Percentiles rank a stretch among this genome's conserved stretches.
Evolutionary conservation across 306 rosid species (phyloP).

Genomic region (Luffa acutangula): DNA sequence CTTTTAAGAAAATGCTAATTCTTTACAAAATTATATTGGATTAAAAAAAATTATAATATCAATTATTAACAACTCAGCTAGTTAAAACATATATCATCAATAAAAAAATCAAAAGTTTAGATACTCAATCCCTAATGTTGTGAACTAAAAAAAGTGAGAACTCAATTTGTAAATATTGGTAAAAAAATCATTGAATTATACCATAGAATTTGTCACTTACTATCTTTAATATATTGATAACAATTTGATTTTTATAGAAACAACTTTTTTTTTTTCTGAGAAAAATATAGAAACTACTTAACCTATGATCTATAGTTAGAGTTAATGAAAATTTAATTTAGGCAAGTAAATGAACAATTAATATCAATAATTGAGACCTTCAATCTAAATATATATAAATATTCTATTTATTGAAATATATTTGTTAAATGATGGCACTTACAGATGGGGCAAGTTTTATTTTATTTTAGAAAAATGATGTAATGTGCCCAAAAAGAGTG

Average conservation of each 20-base stretch:
- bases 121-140: too few relatives aligned
- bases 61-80: background rate
- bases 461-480: background rate
- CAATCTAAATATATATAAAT: background rate
- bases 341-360: background rate
- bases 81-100: too few relatives aligned
- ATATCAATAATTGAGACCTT: background rate
- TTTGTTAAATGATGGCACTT: background rate
- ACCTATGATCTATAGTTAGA: background rate
- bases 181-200: background rate
- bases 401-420: background rate
- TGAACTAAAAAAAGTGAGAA: too few relatives aligned
- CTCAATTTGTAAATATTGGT: background rate
- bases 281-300: background rate
- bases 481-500: background rate
- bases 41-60: too few relatives aligned
- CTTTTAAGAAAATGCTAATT: too few relatives aligned
- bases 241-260: background rate
- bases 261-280: too few relatives aligned
- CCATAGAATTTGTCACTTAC: background rate
- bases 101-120: too few relatives aligned
- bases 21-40: too few relatives aligned
- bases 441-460: background rate
- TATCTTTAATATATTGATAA: background rate
- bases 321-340: background rate